phyloP scores from a whole-genome alignment of 805 yeast species.

The Saccharomycopsis selenospora region DNA sequence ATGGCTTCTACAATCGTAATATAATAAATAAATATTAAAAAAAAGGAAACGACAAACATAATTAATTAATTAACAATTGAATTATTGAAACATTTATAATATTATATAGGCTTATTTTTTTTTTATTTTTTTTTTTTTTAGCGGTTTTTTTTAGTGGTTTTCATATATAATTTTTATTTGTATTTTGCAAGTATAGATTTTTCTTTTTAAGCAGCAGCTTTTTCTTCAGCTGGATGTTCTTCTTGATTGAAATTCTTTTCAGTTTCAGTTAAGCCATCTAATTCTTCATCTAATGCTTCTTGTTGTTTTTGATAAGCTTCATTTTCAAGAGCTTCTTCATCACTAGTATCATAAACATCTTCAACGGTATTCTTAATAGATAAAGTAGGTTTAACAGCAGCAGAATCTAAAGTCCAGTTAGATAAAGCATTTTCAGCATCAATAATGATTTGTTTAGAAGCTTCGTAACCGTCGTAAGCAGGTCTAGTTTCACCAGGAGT shows the following conservation, averaged over 20 bases:
- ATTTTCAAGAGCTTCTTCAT: conserved; percentile 39
- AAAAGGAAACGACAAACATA: no score
- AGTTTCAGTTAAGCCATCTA: conserved; percentile 18
- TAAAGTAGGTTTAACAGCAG: conserved; percentile 76
- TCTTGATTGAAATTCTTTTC: conserved; percentile 11
- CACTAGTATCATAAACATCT: conserved; percentile 42
- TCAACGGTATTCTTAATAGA: conserved; percentile 50
- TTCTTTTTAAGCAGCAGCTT: not conserved
- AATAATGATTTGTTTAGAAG: conserved; percentile 78
- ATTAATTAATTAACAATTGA: no score
- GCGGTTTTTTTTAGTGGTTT: no score
- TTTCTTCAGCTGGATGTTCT: not conserved
- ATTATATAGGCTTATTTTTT: no score
- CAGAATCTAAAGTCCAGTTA: conserved; percentile 77
- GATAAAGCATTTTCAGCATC: conserved; percentile 81
- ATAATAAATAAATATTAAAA: no score
- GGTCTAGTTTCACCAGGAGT: conserved; percentile 92
- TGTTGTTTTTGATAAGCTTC: conserved; percentile 43
- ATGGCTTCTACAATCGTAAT: no score
- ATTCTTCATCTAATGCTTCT: conserved; percentile 44
- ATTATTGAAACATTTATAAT: no score
- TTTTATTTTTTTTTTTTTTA: no score
- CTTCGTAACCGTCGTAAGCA: conserved; percentile 82
- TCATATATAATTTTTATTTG: no score
- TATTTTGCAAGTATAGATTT: no score